Evolutionary conservation across 2,329 filamentous ascomycete genomes (phyloP).

Genomic region (Scopulariopsis brevicaulis): DNA sequence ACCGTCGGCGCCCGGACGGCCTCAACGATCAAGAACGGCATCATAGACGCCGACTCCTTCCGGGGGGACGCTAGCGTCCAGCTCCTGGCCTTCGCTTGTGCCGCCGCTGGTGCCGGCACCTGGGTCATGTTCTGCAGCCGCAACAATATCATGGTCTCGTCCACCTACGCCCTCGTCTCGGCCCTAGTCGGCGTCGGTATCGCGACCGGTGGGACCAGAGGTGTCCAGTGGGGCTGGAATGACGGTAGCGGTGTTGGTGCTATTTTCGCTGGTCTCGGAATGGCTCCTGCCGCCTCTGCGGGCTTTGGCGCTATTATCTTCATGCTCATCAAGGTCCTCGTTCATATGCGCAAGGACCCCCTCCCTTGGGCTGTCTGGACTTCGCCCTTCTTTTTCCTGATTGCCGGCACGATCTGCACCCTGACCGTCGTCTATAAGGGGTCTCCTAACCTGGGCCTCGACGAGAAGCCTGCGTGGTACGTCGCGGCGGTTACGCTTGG

Average conservation of each 20-base stretch:
- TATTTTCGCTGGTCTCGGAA: conserved; percentile 59
- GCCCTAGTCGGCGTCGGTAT: conserved; percentile 59
- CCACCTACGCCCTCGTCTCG: conserved; percentile 61
- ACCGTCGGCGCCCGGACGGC: conserved; percentile 59
- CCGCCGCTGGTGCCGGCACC: conserved; percentile 50
- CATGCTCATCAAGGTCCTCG: conserved; percentile 58
- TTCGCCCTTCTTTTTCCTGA: conserved; percentile 67
- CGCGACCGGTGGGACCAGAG: conserved; percentile 47
- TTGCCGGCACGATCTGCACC: conserved; percentile 63
- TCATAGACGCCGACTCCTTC: conserved; percentile 52
- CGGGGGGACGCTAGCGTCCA: conserved; percentile 50
- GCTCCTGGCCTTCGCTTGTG: conserved; percentile 56
- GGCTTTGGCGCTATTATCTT: conserved; percentile 59
- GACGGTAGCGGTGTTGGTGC: conserved; percentile 56
- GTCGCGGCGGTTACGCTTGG: conserved; percentile 57
- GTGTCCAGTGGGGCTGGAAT: conserved; percentile 63
- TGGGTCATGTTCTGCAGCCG: conserved; percentile 77
- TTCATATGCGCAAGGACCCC: conserved; percentile 61
- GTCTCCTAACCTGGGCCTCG: conserved; percentile 54
- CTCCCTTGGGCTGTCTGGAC: conserved; percentile 62
- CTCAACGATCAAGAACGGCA: conserved; percentile 70
- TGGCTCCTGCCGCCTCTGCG: conserved; percentile 58
- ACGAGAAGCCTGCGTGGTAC: conserved; percentile 56
- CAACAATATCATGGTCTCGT: conserved; percentile 62
- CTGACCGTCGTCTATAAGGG: conserved; percentile 76